phyloP scores from a whole-genome alignment of 2,329 filamentous ascomycete genomes.

The Coniella vitis region DNA sequence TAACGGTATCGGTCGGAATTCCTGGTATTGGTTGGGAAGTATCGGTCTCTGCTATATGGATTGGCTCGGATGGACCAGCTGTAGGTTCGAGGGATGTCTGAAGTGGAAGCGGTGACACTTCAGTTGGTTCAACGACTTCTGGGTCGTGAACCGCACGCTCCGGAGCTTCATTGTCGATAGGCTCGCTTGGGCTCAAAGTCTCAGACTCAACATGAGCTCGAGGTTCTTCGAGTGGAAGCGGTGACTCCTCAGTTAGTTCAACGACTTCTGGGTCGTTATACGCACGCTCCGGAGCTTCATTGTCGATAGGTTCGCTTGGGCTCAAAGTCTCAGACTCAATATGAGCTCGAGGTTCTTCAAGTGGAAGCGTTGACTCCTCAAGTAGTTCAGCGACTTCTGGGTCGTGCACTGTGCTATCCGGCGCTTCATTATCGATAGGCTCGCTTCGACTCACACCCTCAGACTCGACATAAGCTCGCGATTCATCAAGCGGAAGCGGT shows the following conservation, averaged over 20 bases:
- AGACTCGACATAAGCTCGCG: conserved; percentile 5
- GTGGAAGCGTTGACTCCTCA: not conserved
- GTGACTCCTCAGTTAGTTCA: not conserved
- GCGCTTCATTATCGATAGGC: not conserved
- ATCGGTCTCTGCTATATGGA: conserved; percentile 17
- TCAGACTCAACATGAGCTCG: too few species aligned
- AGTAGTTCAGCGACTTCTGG: not conserved
- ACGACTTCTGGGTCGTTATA: not conserved
- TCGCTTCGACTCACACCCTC: not conserved
- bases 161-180: too few species aligned
- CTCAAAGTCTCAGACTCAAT: too few species aligned
- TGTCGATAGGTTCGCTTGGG: too few species aligned
- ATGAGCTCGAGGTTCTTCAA: too few species aligned
- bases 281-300: not conserved
- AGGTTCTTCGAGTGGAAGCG: too few species aligned
- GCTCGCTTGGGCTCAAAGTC: too few species aligned
- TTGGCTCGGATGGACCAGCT: conserved; percentile 5
- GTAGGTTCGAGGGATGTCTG: not conserved
- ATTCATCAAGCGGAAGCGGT: not conserved
- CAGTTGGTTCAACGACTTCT: not conserved
- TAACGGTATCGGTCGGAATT: conserved; percentile 19
- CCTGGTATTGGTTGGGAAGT: conserved; percentile 14
- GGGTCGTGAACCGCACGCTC: not conserved
- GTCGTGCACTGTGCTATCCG: too few species aligned
- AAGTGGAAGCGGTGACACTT: not conserved